These are phyloP conservation scores for Neopestalotiopsis sp. DNA, from an alignment of 2,329 filamentous ascomycete genomes.

Conservation along the genomic window DNA sequence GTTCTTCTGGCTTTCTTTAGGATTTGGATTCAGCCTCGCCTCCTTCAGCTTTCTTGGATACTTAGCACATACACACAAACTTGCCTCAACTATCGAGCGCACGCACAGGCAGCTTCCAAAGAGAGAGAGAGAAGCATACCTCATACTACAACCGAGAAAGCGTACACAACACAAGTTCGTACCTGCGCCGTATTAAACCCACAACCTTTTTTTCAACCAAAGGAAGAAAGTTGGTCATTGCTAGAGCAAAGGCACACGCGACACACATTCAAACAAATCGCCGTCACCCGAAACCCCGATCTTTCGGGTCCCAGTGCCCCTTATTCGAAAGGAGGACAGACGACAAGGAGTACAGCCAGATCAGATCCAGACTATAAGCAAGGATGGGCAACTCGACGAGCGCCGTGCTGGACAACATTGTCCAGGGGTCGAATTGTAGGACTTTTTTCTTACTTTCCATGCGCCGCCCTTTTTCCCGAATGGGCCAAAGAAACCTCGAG, in stretches of 20 bases:
- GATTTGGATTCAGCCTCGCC: background rate
- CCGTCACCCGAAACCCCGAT: background rate
- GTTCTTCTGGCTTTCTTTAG: background rate
- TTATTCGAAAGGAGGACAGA: background rate
- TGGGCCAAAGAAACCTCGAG: slow-evolving; percentile 17
- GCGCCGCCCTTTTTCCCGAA: slow-evolving; percentile 16
- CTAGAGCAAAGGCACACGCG: background rate
- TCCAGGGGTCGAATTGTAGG: slow-evolving; percentile 95
- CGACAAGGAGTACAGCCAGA: slow-evolving; percentile 22
- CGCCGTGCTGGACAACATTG: slow-evolving; percentile 89
- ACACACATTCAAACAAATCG: background rate
- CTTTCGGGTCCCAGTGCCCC: background rate
- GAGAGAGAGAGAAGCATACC: background rate
- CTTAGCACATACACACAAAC: background rate
- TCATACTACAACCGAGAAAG: background rate
- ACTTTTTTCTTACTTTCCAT: background rate
- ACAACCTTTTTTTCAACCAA: background rate
- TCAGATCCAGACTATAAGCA: slow-evolving; percentile 27
- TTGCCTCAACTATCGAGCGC: background rate
- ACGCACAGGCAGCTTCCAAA: background rate
- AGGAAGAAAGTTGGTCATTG: background rate
- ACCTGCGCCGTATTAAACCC: background rate
- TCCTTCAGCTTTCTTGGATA: background rate
- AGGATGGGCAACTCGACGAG: slow-evolving; percentile 73
- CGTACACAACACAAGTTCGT: background rate